A percentile compares a stretch with the other conserved stretches of the same genome.
phyloP scores from a whole-genome alignment of 805 yeast species.

The Tetrapisispora phaffii region DNA sequence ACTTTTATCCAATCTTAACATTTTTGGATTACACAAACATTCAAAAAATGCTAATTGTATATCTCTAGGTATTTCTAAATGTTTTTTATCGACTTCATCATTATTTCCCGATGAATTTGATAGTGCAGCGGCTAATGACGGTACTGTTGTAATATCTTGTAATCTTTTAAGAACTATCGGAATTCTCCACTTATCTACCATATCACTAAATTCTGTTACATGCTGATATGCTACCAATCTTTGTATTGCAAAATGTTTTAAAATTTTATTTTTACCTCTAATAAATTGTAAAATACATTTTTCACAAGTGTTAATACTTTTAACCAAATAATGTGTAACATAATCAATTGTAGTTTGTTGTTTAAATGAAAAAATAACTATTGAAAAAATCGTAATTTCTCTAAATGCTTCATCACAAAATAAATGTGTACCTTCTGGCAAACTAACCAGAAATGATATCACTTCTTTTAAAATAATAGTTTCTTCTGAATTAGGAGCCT shows the following conservation, averaged over 20 bases:
- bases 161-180: slow-evolving; percentile 18
- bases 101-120: not conserved
- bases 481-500: slow-evolving; percentile 19
- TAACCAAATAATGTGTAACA: slow-evolving; percentile 33
- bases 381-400: slow-evolving; percentile 42
- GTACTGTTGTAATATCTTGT: slow-evolving; percentile 13
- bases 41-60: slow-evolving; percentile 32
- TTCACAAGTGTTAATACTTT: slow-evolving; percentile 39
- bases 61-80: slow-evolving; percentile 13
- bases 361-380: slow-evolving; percentile 52
- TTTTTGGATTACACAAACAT: slow-evolving; percentile 43
- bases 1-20: slow-evolving; percentile 33
- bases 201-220: slow-evolving; percentile 27
- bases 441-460: slow-evolving; percentile 28
- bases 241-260: slow-evolving; percentile 41
- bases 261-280: slow-evolving; percentile 40
- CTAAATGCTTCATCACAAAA: slow-evolving; percentile 46
- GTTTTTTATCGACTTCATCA: not conserved
- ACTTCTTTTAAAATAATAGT: slow-evolving; percentile 32
- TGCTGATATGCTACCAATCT: slow-evolving; percentile 41
- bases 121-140: not conserved
- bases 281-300: slow-evolving; percentile 47
- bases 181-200: slow-evolving; percentile 31
- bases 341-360: slow-evolving; percentile 37
- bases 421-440: slow-evolving; percentile 34